Evolutionary conservation across 1,139 yeast genomes (phyloP).

Genomic region (Kodamaea plutei): DNA sequence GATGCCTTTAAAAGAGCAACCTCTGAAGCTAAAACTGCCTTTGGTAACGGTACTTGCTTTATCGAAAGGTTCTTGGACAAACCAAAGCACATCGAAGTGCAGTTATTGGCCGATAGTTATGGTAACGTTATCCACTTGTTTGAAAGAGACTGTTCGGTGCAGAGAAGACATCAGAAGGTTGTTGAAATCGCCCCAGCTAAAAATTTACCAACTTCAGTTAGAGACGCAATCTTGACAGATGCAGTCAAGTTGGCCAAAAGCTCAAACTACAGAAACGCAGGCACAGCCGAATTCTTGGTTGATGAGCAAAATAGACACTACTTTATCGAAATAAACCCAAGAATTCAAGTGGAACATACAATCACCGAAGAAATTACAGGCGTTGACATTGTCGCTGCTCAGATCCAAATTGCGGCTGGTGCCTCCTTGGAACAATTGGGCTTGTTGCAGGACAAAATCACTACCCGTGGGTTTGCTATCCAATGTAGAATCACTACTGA

Average conservation of each 20-base stretch:
- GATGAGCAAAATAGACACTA: conserved; percentile 93
- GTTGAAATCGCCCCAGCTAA: conserved; percentile 99
- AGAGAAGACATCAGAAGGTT: conserved; percentile 98
- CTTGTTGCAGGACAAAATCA: conserved; percentile 86
- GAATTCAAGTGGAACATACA: conserved; percentile 98
- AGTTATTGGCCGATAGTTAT: conserved; percentile 85
- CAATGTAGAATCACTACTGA: conserved; percentile 99
- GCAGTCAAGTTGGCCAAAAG: conserved; percentile 88
- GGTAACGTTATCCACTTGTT: conserved; percentile 95
- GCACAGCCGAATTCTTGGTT: conserved; percentile 97
- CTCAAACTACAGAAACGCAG: conserved; percentile 94
- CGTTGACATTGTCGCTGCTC: conserved; percentile 96
- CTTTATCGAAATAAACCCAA: conserved; percentile 96
- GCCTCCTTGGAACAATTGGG: conserved; percentile 92
- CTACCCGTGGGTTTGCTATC: conserved; percentile 95
- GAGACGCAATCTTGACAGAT: conserved; percentile 89
- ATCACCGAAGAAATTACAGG: conserved; percentile 99
- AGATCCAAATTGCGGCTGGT: conserved; percentile 98
- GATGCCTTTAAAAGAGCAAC: conserved; percentile 95
- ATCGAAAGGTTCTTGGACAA: conserved; percentile 91
- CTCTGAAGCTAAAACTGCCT: conserved; percentile 90
- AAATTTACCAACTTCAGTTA: conserved; percentile 72
- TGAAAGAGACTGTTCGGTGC: conserved; percentile 98
- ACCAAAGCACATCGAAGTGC: conserved; percentile 98
- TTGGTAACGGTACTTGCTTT: conserved; percentile 97